These are phyloP conservation scores for Mycena venus DNA, from an alignment of 768 basidiomycete species.

Conservation along the genomic window DNA sequence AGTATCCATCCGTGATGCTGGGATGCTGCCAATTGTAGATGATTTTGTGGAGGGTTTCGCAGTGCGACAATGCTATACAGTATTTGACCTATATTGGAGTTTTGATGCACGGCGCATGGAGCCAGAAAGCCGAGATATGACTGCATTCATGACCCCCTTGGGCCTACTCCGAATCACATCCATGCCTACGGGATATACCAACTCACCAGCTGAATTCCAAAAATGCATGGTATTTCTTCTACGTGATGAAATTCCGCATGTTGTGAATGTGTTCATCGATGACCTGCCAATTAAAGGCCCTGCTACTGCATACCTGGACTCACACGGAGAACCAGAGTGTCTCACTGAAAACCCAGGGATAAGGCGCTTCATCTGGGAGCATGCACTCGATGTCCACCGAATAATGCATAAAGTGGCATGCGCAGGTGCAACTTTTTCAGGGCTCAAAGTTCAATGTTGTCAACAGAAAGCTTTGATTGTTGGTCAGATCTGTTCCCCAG, in stretches of 20 bases:
- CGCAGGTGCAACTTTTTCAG: no score
- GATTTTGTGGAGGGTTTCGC: slow-evolving; percentile 36
- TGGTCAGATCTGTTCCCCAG: slow-evolving; percentile 47
- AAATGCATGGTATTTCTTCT: slow-evolving; percentile 43
- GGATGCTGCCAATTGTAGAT: slow-evolving; percentile 35
- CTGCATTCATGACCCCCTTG: no score
- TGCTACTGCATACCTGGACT: slow-evolving; percentile 32
- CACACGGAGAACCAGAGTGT: slow-evolving; percentile 33
- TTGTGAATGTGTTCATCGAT: slow-evolving; percentile 45
- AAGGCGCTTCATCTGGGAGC: slow-evolving; percentile 52
- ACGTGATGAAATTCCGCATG: slow-evolving; percentile 45
- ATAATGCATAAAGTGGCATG: slow-evolving; percentile 44
- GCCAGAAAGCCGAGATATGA: slow-evolving; percentile 35
- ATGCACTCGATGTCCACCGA: slow-evolving; percentile 43
- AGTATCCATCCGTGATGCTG: slow-evolving; percentile 35
- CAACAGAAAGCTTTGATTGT: slow-evolving; percentile 39
- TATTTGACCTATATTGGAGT: slow-evolving; percentile 33
- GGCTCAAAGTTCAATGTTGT: slow-evolving; percentile 48
- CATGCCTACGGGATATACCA: slow-evolving; percentile 37
- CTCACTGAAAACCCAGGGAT: slow-evolving; percentile 37
- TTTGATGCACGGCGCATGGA: slow-evolving; percentile 33
- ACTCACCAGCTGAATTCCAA: slow-evolving; percentile 39
- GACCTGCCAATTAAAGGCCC: slow-evolving; percentile 47
- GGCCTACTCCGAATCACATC: slow-evolving; percentile 32
- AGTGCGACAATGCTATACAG: slow-evolving; percentile 28